A percentile compares a stretch with the other conserved stretches of the same genome.
Conservation (phyloP, 192 early-diverging fungal genomes). For the Entophlyctis luteolus region DNA sequence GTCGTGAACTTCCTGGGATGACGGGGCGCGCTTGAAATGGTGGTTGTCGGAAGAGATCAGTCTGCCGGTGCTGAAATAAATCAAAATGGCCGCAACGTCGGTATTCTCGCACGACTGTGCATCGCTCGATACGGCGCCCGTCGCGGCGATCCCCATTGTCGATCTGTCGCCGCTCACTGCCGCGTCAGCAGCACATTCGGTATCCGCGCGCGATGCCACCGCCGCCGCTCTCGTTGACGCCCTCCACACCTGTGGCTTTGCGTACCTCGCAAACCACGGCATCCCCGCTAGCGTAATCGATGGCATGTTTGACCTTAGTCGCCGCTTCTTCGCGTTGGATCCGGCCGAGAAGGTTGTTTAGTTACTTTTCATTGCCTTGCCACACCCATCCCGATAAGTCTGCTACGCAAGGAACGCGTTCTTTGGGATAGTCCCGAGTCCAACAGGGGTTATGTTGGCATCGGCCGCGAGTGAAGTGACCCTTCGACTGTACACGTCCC, state of each 20-base stretch:
- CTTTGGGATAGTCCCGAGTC: constrained; percentile 23
- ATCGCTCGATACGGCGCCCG: neutral
- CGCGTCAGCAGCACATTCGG: neutral
- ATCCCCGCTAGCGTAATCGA: constrained; percentile 8
- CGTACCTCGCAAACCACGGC: constrained; percentile 27
- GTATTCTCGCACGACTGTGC: constrained; percentile 7
- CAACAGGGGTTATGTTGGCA: constrained; percentile 28
- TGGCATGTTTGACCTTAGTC: constrained; percentile 6
- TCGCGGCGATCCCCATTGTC: constrained; percentile 16
- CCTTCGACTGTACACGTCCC: neutral
- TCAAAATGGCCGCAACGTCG: neutral
- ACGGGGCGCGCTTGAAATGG: too few species aligned
- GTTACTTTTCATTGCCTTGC: neutral
- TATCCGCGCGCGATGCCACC: neutral
- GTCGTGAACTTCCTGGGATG: constrained; percentile 91
- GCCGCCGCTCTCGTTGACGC: constrained; percentile 16
- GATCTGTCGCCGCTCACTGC: constrained; percentile 16
- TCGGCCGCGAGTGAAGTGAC: constrained; percentile 18
- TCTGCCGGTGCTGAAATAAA: too few species aligned
- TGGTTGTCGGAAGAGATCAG: too few species aligned
- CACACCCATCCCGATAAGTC: neutral
- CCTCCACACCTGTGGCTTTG: constrained; percentile 23
- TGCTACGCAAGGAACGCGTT: neutral
- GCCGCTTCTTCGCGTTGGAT: neutral
- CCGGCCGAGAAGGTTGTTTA: constrained; percentile 15